phyloP scores from a whole-genome alignment of 108 stramenopile genomes.

The Seminavis robusta region DNA sequence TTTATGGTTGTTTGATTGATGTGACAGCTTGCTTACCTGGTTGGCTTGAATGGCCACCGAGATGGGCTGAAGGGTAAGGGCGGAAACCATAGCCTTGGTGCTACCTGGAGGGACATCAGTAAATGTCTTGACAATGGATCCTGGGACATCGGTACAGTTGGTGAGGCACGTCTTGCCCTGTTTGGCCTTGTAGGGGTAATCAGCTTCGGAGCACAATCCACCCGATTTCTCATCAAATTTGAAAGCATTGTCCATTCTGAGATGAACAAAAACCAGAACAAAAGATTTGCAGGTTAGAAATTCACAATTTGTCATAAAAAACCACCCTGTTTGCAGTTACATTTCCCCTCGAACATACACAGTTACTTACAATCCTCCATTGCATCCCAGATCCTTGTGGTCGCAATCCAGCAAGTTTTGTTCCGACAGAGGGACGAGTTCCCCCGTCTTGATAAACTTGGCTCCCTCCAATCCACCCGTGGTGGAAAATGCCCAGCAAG shows the following conservation, averaged over 20 bases:
- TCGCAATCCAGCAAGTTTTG: slow-evolving; percentile 96
- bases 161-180: slow-evolving; percentile 55
- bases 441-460: slow-evolving; percentile 81
- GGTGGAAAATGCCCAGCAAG: slow-evolving; percentile 94
- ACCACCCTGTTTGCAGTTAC: too few relatives aligned
- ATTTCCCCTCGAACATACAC: too few relatives aligned
- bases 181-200: slow-evolving; percentile 85
- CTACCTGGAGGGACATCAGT: slow-evolving; percentile 74
- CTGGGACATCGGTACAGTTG: slow-evolving; percentile 72
- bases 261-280: too few relatives aligned
- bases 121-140: slow-evolving; percentile 67
- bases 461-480: slow-evolving; percentile 94
- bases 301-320: too few relatives aligned
- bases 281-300: too few relatives aligned
- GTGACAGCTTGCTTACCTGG: too few relatives aligned
- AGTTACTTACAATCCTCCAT: slow-evolving; percentile 80
- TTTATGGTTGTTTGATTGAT: too few relatives aligned
- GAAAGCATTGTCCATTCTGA: slow-evolving; percentile 92
- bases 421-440: slow-evolving; percentile 82
- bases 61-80: slow-evolving; percentile 73
- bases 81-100: slow-evolving; percentile 68
- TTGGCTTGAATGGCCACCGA: slow-evolving; percentile 78
- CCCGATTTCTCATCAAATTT: slow-evolving; percentile 75
- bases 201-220: slow-evolving; percentile 86
- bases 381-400: slow-evolving; percentile 81